A percentile compares a stretch with the other conserved stretches of the same genome.
Evolutionary conservation across 495 filamentous ascomycete genomes (phyloP).

Genomic region (Talaromyces stipitatus): DNA sequence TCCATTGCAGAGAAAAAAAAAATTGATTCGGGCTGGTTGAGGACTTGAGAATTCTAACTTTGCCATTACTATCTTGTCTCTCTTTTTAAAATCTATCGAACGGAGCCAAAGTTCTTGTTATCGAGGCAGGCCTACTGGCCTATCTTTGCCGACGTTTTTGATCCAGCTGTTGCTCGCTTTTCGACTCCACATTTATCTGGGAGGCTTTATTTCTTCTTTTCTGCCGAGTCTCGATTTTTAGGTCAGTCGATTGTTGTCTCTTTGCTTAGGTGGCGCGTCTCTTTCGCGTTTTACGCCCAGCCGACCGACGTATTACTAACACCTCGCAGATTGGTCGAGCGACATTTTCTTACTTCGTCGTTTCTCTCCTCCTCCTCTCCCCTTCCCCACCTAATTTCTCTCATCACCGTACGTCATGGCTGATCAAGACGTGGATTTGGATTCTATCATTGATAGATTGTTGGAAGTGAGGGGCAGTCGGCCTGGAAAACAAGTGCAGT

Average conservation of each 20-base stretch:
- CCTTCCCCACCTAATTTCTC: slow-evolving; percentile 17
- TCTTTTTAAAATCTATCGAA: neutral
- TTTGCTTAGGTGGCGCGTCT: neutral
- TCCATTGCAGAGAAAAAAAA: neutral
- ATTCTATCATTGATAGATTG: slow-evolving; percentile 97
- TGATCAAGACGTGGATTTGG: slow-evolving; percentile 93
- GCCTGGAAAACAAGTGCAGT: slow-evolving; percentile 96
- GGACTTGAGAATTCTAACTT: neutral
- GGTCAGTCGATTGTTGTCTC: neutral
- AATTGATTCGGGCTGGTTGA: neutral
- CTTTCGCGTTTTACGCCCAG: neutral
- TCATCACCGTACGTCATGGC: slow-evolving; percentile 60
- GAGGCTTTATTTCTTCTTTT: slow-evolving; percentile 1
- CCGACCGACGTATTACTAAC: neutral
- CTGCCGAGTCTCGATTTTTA: neutral
- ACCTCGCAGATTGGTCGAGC: neutral
- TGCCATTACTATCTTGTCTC: neutral
- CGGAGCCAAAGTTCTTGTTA: neutral
- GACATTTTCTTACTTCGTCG: neutral
- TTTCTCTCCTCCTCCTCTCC: slow-evolving; percentile 23
- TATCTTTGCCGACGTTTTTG: neutral
- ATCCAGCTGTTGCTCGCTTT: neutral
- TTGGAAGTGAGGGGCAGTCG: slow-evolving; percentile 96
- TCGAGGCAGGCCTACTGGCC: slow-evolving; percentile 1
- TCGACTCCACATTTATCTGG: neutral